These are phyloP conservation scores for Picea mariana DNA, from an alignment of 83 land plant genomes.

Conservation along the genomic window DNA sequence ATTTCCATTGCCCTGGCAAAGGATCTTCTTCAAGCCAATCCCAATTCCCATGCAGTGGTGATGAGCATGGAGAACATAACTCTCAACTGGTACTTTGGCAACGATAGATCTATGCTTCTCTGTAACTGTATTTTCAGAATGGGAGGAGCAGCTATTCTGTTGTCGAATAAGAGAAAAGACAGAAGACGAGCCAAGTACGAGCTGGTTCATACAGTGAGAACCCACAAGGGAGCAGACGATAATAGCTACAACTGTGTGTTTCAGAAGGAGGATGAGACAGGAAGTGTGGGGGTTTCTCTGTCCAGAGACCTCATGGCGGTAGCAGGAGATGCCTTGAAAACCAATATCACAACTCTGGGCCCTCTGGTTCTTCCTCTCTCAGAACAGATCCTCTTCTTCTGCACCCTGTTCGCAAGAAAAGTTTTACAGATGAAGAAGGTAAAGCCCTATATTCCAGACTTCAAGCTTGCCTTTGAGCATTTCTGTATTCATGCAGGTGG, in stretches of 20 bases:
- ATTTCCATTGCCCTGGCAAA: conserved; percentile 14
- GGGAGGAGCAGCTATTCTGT: conserved; percentile 5
- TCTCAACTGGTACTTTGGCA: conserved; percentile 15
- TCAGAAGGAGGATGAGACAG: conserved; percentile 10
- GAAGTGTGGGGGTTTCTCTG: conserved; percentile 9
- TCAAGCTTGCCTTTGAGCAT: conserved; percentile 26
- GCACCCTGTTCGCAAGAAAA: neutral
- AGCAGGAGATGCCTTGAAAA: conserved; percentile 14
- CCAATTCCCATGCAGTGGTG: conserved; percentile 2
- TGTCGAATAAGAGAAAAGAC: neutral
- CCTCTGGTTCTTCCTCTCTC: conserved; percentile 6
- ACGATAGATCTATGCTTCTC: conserved; percentile 17
- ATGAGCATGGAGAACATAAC: conserved; percentile 15
- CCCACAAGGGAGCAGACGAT: conserved; percentile 15
- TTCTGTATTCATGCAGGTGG: conserved; percentile 22
- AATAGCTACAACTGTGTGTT: neutral
- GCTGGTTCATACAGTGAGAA: conserved; percentile 13
- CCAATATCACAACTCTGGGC: conserved; percentile 13
- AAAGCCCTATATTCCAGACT: conserved; percentile 19
- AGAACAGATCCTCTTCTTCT: conserved; percentile 1
- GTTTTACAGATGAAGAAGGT: conserved; percentile 1
- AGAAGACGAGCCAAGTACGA: neutral
- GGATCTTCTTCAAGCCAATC: conserved; percentile 7
- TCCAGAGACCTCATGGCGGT: conserved; percentile 1
- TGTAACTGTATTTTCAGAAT: conserved; percentile 14